Evolutionary conservation across 352 stramenopile genomes (phyloP), one percentile per base, ranked within the genome.

Genomic region (Phytophthora foliorum): DNA sequence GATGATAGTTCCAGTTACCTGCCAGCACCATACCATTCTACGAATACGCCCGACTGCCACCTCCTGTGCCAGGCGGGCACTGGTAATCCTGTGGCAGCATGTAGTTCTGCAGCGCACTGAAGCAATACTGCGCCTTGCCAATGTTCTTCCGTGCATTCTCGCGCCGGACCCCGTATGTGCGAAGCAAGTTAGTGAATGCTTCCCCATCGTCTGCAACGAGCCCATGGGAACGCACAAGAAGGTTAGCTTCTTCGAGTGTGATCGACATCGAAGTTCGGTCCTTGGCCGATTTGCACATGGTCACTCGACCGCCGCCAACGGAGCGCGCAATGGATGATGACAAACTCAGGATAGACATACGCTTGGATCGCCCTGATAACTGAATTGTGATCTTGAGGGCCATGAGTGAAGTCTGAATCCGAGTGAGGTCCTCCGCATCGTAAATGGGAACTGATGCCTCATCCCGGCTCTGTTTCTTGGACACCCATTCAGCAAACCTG

Each of bases 281-380:
- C 68, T 99, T 99, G 11, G 96, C 97, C 48, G 86, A 98, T 72
- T 99, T 99, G 80, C 97, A 99, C 82, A 98, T 99, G 1, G 97
- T 97, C 32, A 97, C 86, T 41, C 93, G 89, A 3, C 94, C 95
- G 27, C 95, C 96, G 22, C 94, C 92, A 21, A 99, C 73, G 0
- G 69, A 77, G 19, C 89, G 78, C 13, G 85, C 80, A 31, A 95
- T 82, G 27, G 74, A 78, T 36, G 88, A 95, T 25, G 88, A 94
- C 21, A 92, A 64, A 57, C 75, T 90, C 32, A 95, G 51, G 59
- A 95, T 95, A 8, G 80, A 76, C 88, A 95, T 95, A 49, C 87
- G 82, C 59, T 95, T 93, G 6, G 81, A 84, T 10, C 84, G 69
- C 1, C 86, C 83, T 4, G 83, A 84, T 8, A 76, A 60, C 29